Evolutionary conservation across 2,329 filamentous ascomycete genomes (phyloP).

Genomic region (Trichoderma brevicompactum): DNA sequence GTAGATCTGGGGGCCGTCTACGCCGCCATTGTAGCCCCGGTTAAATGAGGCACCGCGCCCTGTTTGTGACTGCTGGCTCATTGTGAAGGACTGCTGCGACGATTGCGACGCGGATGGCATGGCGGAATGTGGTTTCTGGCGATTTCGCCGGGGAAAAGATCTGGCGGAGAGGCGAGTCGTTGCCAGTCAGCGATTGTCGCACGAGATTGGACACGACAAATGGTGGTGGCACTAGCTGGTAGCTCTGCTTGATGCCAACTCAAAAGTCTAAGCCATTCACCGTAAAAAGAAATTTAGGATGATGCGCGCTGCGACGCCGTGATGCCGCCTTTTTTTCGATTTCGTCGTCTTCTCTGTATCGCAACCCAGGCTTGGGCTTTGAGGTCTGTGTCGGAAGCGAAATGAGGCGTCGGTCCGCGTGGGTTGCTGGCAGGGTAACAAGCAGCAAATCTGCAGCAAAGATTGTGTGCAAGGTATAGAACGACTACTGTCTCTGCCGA

Average conservation of each 20-base stretch:
- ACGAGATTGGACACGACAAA: constrained; percentile 19
- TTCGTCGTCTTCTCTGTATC: background rate
- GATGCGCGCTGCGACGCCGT: constrained; percentile 4
- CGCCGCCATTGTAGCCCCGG: constrained; percentile 40
- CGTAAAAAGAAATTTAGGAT: background rate
- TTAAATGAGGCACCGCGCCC: constrained; percentile 46
- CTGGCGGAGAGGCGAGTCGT: background rate
- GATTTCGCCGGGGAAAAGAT: background rate
- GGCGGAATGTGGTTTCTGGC: constrained; percentile 16
- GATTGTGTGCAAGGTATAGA: constrained; percentile 14
- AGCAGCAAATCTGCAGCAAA: constrained; percentile 24
- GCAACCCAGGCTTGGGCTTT: background rate
- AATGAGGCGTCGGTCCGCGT: constrained; percentile 22
- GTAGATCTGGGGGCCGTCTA: constrained; percentile 62
- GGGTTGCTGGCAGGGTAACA: constrained; percentile 27
- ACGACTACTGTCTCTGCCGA: constrained; percentile 14
- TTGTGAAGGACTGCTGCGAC: constrained; percentile 60
- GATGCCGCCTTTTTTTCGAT: background rate
- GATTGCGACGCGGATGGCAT: constrained; percentile 55
- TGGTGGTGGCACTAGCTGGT: constrained; percentile 21
- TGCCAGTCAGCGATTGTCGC: constrained; percentile 24
- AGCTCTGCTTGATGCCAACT: constrained; percentile 1
- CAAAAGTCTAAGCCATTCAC: constrained; percentile 20
- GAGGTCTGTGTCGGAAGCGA: constrained; percentile 14
- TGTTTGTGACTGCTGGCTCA: constrained; percentile 59